A percentile compares a stretch with the other conserved stretches of the same genome.
phyloP scores from a whole-genome alignment of 2,329 filamentous ascomycete genomes.

The Clarireedia hainanense region DNA sequence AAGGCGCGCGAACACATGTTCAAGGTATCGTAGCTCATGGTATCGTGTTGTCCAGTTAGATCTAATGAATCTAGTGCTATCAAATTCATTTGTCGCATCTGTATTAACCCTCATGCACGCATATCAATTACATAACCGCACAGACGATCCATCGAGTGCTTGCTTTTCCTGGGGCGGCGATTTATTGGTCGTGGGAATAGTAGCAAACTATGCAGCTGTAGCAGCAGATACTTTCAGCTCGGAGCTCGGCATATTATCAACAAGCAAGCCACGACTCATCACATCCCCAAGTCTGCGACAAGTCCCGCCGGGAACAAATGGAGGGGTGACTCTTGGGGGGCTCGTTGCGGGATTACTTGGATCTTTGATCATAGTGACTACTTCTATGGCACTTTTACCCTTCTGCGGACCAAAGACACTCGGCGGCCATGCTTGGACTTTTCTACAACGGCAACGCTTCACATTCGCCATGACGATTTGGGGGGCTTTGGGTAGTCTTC shows the following conservation, averaged over 20 bases:
- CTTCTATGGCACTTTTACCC: constrained; percentile 59
- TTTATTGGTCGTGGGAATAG: constrained; percentile 55
- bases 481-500: constrained; percentile 70
- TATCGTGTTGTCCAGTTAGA: background rate
- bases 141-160: constrained; percentile 23
- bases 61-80: constrained; percentile 50
- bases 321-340: constrained; percentile 74
- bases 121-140: constrained; percentile 47
- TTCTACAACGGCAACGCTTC: constrained; percentile 42
- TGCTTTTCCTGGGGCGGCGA: constrained; percentile 57
- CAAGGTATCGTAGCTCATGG: constrained; percentile 47
- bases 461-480: constrained; percentile 54
- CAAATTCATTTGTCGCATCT: constrained; percentile 77
- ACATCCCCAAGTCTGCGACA: constrained; percentile 67
- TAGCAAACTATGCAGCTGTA: constrained; percentile 83
- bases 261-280: constrained; percentile 70
- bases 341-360: constrained; percentile 67
- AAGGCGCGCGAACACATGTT: constrained; percentile 74
- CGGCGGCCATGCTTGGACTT: constrained; percentile 39
- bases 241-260: constrained; percentile 86
- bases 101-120: constrained; percentile 52
- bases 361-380: constrained; percentile 57
- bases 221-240: constrained; percentile 92
- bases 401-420: constrained; percentile 42
- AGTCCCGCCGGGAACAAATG: constrained; percentile 89